A percentile compares a stretch with the other conserved stretches of the same genome.
Evolutionary conservation across 179 eudicot genomes (phyloP).

Genomic region (Amaranthus tricolor): DNA sequence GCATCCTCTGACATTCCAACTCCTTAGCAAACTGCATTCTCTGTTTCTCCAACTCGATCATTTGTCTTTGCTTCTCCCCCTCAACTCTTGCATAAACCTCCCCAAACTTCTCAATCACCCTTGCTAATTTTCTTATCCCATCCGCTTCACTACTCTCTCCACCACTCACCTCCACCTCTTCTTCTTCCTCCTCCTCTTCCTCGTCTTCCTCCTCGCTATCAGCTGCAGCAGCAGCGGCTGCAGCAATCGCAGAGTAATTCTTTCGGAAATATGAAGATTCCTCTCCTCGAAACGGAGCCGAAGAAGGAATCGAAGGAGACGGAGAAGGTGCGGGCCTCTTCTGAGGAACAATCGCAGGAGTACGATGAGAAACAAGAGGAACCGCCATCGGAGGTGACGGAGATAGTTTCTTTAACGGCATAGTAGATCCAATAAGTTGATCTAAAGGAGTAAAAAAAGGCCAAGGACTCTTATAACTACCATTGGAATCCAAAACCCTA

Average conservation of each 20-base stretch:
- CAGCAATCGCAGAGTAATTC: slow-evolving; percentile 83
- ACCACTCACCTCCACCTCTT: slow-evolving; percentile 23
- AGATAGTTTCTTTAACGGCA: slow-evolving; percentile 40
- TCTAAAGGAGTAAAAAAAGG: slow-evolving; percentile 58
- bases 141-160: slow-evolving; percentile 36
- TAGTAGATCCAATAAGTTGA: slow-evolving; percentile 44
- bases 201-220: slow-evolving; percentile 38
- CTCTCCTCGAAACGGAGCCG: slow-evolving; percentile 13
- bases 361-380: slow-evolving; percentile 44
- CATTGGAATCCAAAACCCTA: slow-evolving; percentile 38
- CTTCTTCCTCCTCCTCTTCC: slow-evolving; percentile 36
- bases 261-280: slow-evolving; percentile 58
- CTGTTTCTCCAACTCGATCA: slow-evolving; percentile 87
- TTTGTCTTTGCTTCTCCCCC: slow-evolving; percentile 65
- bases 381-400: slow-evolving; percentile 56
- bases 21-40: slow-evolving; percentile 86
- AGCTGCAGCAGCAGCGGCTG: slow-evolving; percentile 58
- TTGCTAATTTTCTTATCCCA: slow-evolving; percentile 59
- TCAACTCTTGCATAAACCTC: slow-evolving; percentile 76
- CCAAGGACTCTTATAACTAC: slow-evolving; percentile 45
- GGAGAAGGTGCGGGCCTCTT: slow-evolving; percentile 50
- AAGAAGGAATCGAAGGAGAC: slow-evolving; percentile 3
- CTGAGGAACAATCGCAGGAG: slow-evolving; percentile 46
- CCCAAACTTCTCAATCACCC: slow-evolving; percentile 74
- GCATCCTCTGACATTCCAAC: slow-evolving; percentile 88